Evolutionary conservation across 2,329 filamentous ascomycete genomes (phyloP), one percentile per base, ranked within the genome.

Genomic region (Chalaropsis thielavioides): DNA sequence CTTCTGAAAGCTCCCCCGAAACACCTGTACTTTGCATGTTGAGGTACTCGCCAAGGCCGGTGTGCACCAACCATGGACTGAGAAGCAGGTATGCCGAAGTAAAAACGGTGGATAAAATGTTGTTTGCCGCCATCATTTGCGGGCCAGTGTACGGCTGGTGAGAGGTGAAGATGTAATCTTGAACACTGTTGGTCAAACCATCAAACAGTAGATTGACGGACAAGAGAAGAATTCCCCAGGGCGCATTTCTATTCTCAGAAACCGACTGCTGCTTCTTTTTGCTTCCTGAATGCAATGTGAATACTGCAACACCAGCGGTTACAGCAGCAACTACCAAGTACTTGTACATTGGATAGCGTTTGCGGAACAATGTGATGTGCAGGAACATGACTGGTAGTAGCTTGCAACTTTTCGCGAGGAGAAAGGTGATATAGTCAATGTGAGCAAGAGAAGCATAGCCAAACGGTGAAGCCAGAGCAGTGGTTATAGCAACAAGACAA

Each of bases 51-150:
- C 87, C 81, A 17, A 85, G 67, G 6, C 80, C 80, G 0, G 84
- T 90, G 66, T 81, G 78, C 0, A 87, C 88, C n/a, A 96, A 75
- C 77, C 87, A 90, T 0, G 94, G 94, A 70, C 86, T 88, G 22
- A 91, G 72, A 19, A 92, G 69, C 56, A 99, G 83, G 72, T 95
- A 97, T 0, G 77, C 72, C 22, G 83, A 80, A 2, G 92, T 97
- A 65, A 97, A 79, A 59, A 85, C 72, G 2, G 91, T 92, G 70
- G 84, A 87, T 75, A 97, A 88, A 65, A 96, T 78, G 74, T 97
- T 99, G 76, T 96, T 90, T 46, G 92, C 92, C 73, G 92, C 95
- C 94, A 99, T 99, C 94, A 99, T 99, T 81, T 99, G 94, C 67
- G 92, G 91, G 10, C 94, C 94, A 2, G 85, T 84, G 74, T 94